These are phyloP conservation scores for Pezicula carpinea DNA, from an alignment of 2,329 filamentous ascomycete genomes.

Conservation along the genomic window DNA sequence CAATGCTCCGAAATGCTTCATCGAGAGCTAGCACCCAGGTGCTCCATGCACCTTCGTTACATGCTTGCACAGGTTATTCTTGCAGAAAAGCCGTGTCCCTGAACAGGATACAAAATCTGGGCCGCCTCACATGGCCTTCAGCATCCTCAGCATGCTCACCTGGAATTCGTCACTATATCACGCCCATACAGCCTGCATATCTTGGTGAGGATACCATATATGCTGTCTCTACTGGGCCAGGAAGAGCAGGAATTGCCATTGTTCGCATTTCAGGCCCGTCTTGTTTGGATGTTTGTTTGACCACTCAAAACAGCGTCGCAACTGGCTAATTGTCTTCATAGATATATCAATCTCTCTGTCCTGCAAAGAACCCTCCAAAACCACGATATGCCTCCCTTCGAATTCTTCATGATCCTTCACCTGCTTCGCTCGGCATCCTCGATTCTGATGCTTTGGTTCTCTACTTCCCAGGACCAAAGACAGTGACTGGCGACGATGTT, in stretches of 20 bases:
- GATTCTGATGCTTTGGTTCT: conserved; percentile 79
- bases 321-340: conserved; percentile 28
- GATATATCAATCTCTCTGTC: conserved; percentile 63
- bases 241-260: conserved; percentile 84
- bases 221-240: conserved; percentile 81
- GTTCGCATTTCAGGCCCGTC: conserved; percentile 80
- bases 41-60: neutral
- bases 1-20: conserved; percentile 2
- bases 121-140: neutral
- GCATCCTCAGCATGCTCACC: neutral
- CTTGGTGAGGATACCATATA: conserved; percentile 66
- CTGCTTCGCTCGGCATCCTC: conserved; percentile 32
- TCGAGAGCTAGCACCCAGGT: neutral
- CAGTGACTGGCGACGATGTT: conserved; percentile 88
- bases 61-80: neutral
- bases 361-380: conserved; percentile 45
- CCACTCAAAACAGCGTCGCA: conserved; percentile 2
- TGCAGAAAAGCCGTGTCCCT: neutral
- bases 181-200: neutral
- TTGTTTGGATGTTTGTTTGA: conserved; percentile 55
- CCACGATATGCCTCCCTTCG: conserved; percentile 67
- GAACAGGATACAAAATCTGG: neutral
- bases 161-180: neutral
- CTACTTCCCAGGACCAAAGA: conserved; percentile 75
- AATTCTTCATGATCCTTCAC: conserved; percentile 60